These are phyloP conservation scores for Monilinia fructicola DNA, from an alignment of 2,329 filamentous ascomycete genomes.

Conservation along the genomic window DNA sequence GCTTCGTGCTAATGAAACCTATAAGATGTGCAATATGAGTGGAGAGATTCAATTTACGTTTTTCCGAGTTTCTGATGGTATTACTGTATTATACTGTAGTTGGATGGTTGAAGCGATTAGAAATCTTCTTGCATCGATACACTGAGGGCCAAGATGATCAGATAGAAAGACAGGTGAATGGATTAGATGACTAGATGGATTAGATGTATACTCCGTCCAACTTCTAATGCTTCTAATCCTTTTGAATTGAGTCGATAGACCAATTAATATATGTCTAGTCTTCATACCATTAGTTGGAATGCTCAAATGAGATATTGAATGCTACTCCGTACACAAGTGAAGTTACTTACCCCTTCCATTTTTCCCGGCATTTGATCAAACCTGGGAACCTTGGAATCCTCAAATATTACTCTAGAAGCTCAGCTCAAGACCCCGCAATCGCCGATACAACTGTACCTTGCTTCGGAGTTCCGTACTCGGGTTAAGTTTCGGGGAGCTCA, in stretches of 20 bases:
- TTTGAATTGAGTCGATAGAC: no score
- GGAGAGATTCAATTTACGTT: background rate
- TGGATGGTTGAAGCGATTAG: background rate
- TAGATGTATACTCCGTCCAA: background rate
- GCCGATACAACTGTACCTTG: constrained; percentile 9
- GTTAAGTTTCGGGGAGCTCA: background rate
- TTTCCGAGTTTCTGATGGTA: background rate
- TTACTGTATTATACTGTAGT: no score
- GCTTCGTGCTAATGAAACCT: no score
- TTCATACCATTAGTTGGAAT: background rate
- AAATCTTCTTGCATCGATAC: constrained; percentile 2
- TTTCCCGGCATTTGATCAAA: background rate
- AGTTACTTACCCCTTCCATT: no score
- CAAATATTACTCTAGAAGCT: no score
- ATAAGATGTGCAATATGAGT: background rate
- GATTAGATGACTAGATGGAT: background rate
- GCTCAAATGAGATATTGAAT: no score
- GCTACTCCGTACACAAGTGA: no score
- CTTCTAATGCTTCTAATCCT: no score
- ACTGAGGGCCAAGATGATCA: no score
- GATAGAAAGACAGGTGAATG: background rate
- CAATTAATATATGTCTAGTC: no score
- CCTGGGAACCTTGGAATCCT: background rate
- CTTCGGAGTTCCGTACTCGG: constrained; percentile 13
- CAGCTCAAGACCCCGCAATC: constrained; percentile 13